These are phyloP conservation scores for Penicillium malachiteum DNA, from an alignment of 495 filamentous ascomycete species.

Conservation along the genomic window DNA sequence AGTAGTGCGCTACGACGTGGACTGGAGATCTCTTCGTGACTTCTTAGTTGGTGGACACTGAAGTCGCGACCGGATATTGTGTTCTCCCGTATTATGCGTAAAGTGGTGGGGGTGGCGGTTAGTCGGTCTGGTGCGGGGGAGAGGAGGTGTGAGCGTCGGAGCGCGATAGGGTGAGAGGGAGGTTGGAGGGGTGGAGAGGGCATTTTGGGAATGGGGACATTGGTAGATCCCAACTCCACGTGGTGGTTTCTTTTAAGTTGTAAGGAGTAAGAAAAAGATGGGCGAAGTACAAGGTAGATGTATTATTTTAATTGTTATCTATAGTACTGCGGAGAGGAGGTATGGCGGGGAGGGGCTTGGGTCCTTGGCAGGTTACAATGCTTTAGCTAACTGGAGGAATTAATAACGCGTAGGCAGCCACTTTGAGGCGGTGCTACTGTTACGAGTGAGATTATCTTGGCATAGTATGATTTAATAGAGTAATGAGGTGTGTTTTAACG, in stretches of 20 bases:
- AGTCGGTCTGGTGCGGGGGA: constrained; percentile 25
- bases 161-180: constrained; percentile 24
- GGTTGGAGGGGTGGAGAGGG: constrained; percentile 14
- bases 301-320: too few species aligned
- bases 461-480: too few species aligned
- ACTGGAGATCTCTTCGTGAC: constrained; percentile 18
- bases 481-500: too few species aligned
- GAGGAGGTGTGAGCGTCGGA: constrained; percentile 26
- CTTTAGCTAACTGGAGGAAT: too few species aligned
- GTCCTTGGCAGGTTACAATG: too few species aligned
- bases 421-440: too few species aligned
- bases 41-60: constrained; percentile 17
- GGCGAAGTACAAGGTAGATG: too few species aligned
- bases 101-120: constrained; percentile 26
- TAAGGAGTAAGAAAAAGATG: not conserved
- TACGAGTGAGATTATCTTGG: too few species aligned
- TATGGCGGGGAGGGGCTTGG: too few species aligned
- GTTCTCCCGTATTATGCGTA: constrained; percentile 20
- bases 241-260: not conserved
- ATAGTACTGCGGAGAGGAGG: too few species aligned
- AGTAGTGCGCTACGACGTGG: constrained; percentile 15
- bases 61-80: constrained; percentile 14
- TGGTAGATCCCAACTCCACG: not conserved
- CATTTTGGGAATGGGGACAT: constrained; percentile 8
- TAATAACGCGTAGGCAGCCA: too few species aligned